Evolutionary conservation across 257 asterid genomes (phyloP).

Genomic region (Solanum pinnatisectum): DNA sequence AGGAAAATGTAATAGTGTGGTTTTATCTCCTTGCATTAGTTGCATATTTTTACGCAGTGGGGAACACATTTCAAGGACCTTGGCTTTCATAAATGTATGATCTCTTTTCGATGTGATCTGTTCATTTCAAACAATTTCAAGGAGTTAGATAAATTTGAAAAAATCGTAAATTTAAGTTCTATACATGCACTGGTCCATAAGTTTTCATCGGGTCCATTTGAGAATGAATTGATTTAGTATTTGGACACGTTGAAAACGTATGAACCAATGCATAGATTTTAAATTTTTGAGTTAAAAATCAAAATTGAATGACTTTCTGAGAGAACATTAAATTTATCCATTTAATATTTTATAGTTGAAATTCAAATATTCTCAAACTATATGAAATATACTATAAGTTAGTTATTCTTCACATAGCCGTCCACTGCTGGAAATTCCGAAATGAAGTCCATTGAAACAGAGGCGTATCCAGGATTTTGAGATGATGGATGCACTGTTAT

Average conservation of each 20-base stretch:
- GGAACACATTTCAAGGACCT: conserved; percentile 2
- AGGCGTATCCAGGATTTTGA: no score
- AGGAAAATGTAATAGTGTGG: not conserved
- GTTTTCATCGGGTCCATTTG: not conserved
- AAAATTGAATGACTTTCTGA: accelerated
- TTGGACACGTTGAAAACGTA: not conserved
- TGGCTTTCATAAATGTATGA: not conserved
- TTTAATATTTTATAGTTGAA: accelerated
- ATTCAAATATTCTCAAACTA: accelerated
- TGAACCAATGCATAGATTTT: not conserved
- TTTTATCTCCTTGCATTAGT: not conserved
- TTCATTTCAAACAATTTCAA: not conserved
- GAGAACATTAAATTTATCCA: not conserved
- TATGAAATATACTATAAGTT: no score
- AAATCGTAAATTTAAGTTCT: not conserved
- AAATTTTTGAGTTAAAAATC: no score
- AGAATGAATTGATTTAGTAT: not conserved
- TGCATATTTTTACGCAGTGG: not conserved
- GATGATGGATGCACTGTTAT: no score
- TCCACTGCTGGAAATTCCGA: not conserved
- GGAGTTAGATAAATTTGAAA: not conserved
- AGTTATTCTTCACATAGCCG: not conserved
- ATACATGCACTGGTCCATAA: not conserved
- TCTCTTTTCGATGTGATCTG: not conserved
- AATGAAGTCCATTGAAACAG: not conserved